These are phyloP conservation scores for Amyloporia xantha DNA, from an alignment of 768 basidiomycete genomes.

Conservation along the genomic window DNA sequence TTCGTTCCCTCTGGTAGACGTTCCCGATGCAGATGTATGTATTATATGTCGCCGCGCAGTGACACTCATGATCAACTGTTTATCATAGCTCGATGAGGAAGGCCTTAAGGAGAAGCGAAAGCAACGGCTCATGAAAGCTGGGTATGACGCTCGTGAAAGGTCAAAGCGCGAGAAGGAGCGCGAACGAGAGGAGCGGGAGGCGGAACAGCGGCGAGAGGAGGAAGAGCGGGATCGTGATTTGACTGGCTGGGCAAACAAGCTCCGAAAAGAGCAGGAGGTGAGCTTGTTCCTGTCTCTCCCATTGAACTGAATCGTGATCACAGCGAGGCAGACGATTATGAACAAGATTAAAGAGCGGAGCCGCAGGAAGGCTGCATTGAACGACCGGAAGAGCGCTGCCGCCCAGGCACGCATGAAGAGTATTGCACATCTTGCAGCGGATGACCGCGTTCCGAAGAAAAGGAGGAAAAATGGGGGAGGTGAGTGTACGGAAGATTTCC, in stretches of 20 bases:
- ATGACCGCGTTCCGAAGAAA: slow-evolving; percentile 78
- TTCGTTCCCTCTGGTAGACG: slow-evolving; percentile 85
- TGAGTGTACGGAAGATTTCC: slow-evolving; percentile 26
- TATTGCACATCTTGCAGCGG: slow-evolving; percentile 86
- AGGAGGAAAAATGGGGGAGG: slow-evolving; percentile 79
- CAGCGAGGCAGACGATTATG: slow-evolving; percentile 56
- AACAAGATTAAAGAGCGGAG: slow-evolving; percentile 79
- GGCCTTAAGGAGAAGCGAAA: slow-evolving; percentile 90
- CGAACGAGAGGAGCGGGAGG: slow-evolving; percentile 62
- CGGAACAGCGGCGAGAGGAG: slow-evolving; percentile 59
- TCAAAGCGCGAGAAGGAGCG: slow-evolving; percentile 82
- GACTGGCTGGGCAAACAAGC: slow-evolving; percentile 62
- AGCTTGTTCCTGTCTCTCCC: background rate
- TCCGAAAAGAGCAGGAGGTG: slow-evolving; percentile 81
- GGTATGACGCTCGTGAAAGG: slow-evolving; percentile 84
- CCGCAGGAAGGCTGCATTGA: slow-evolving; percentile 71
- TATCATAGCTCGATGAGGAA: slow-evolving; percentile 74
- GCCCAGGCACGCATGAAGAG: slow-evolving; percentile 95
- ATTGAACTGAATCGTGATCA: background rate
- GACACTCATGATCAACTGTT: background rate
- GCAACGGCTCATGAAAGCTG: slow-evolving; percentile 89
- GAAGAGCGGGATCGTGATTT: slow-evolving; percentile 71
- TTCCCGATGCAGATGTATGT: slow-evolving; percentile 79
- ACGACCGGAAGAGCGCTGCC: slow-evolving; percentile 89
- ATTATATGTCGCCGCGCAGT: background rate